These are phyloP conservation scores for Fusarium avenaceum DNA, from an alignment of 2,329 filamentous ascomycete species.

Conservation along the genomic window DNA sequence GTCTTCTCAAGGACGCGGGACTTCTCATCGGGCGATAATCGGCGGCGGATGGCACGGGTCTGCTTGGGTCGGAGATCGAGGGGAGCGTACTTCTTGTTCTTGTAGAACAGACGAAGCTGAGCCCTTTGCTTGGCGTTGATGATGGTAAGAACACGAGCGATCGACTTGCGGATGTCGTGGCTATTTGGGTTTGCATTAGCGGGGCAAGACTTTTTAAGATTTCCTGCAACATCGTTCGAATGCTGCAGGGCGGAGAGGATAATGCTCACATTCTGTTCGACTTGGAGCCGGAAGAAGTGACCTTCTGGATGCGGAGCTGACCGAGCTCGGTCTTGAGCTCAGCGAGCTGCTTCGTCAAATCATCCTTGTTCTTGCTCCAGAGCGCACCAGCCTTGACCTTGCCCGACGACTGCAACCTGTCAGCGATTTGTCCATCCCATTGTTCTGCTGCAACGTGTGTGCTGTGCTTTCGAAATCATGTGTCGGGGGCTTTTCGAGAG, in stretches of 20 bases:
- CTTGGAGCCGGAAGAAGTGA: constrained; percentile 94
- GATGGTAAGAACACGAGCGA: constrained; percentile 98
- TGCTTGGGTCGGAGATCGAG: constrained; percentile 99
- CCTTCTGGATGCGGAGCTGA: constrained; percentile 98
- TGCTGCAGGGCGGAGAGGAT: constrained; percentile 1
- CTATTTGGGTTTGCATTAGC: constrained; percentile 62
- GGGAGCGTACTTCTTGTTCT: constrained; percentile 99
- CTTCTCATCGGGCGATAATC: constrained; percentile 92
- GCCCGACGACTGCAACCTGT: constrained; percentile 60
- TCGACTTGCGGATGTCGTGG: constrained; percentile 99
- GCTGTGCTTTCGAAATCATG: constrained; percentile 34
- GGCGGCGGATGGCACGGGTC: constrained; percentile 97
- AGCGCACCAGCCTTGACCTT: constrained; percentile 96
- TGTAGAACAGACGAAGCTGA: constrained; percentile 99
- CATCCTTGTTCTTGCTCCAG: constrained; percentile 99
- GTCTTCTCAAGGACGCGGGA: constrained; percentile 89
- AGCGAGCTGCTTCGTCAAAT: constrained; percentile 93
- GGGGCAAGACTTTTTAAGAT: constrained; percentile 16
- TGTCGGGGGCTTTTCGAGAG: constrained; percentile 23
- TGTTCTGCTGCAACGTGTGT: constrained; percentile 20
- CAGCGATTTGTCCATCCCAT: constrained; percentile 47
- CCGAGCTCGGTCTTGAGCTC: constrained; percentile 97
- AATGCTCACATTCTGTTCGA: constrained; percentile 91
- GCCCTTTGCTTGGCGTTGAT: constrained; percentile 99
- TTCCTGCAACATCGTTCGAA: constrained; percentile 6